phyloP scores from a whole-genome alignment of 169 alveolate genomes.

The Eimeria sp. region DNA sequence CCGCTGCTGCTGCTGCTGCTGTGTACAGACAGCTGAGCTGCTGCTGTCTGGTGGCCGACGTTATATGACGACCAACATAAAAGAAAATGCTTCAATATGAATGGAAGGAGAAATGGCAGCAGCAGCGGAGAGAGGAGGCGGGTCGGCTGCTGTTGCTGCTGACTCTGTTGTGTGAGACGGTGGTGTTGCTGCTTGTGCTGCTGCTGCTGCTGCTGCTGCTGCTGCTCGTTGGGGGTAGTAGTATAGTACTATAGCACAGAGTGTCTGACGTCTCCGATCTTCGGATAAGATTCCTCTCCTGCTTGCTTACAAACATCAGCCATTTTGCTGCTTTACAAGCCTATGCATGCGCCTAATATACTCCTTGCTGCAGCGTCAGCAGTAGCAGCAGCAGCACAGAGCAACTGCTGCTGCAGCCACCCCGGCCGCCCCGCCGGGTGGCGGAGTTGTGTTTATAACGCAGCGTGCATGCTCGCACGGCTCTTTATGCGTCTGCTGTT shows the following conservation, averaged over 20 bases:
- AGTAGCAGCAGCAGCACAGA: conserved; percentile 37
- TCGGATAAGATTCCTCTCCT: neutral
- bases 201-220: conserved; percentile 56
- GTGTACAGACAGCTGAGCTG: conserved; percentile 8
- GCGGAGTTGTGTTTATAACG: conserved; percentile 40
- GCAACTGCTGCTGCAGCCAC: conserved; percentile 26
- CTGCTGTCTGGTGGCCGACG: neutral
- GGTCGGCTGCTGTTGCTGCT: conserved; percentile 27
- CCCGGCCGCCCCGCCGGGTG: conserved; percentile 61
- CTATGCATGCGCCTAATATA: neutral
- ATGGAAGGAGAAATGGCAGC: neutral
- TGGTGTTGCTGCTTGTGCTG: conserved; percentile 13
- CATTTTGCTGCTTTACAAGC: neutral
- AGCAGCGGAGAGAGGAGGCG: neutral
- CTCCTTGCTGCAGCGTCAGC: neutral
- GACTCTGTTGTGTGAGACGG: neutral
- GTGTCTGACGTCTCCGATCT: neutral
- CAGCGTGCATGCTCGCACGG: conserved; percentile 8
- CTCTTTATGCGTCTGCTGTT: neutral
- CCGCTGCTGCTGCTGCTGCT: conserved; percentile 1
- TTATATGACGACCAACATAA: neutral
- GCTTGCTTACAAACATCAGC: neutral
- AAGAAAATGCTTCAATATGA: neutral
- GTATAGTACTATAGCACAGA: no score
- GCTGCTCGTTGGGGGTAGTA: conserved; percentile 32